These are phyloP conservation scores for Smithsoniella earleae DNA, from an alignment of 163 green algal genomes.

Conservation along the genomic window DNA sequence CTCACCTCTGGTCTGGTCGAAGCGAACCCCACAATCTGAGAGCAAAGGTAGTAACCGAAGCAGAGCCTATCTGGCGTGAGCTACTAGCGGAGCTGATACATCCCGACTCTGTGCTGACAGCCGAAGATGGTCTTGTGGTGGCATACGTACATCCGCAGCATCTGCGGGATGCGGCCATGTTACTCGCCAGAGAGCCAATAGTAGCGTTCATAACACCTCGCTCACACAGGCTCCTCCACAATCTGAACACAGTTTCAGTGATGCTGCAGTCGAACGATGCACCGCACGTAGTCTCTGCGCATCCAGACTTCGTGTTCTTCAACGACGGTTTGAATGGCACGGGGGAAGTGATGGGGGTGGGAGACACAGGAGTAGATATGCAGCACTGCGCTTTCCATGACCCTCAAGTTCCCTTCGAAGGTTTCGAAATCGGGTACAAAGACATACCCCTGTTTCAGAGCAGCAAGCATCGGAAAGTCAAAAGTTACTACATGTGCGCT, in stretches of 20 bases:
- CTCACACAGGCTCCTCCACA: too few relatives aligned
- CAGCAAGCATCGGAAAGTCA: conserved; percentile 36
- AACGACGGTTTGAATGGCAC: conserved; percentile 44
- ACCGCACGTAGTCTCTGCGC: not conserved
- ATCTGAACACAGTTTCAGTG: not conserved
- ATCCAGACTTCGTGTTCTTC: not conserved
- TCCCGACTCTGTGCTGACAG: too few relatives aligned
- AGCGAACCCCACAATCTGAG: too few relatives aligned
- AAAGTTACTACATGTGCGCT: conserved; percentile 20
- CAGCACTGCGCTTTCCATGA: conserved; percentile 76
- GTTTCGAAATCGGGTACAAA: not conserved
- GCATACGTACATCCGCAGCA: too few relatives aligned
- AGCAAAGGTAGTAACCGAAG: too few relatives aligned
- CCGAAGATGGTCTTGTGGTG: too few relatives aligned
- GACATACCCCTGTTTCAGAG: conserved; percentile 38
- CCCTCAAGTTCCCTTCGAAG: conserved; percentile 42
- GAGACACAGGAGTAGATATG: conserved; percentile 74
- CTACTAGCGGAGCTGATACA: too few relatives aligned
- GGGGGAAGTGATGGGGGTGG: conserved; percentile 66
- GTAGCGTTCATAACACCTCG: too few relatives aligned
- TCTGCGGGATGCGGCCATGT: too few relatives aligned
- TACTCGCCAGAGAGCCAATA: too few relatives aligned
- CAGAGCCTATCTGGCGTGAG: too few relatives aligned
- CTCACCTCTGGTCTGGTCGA: too few relatives aligned
- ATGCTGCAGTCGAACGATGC: not conserved